Conservation (phyloP, 805 yeast species). For the Saturnispora halmiae region DNA sequence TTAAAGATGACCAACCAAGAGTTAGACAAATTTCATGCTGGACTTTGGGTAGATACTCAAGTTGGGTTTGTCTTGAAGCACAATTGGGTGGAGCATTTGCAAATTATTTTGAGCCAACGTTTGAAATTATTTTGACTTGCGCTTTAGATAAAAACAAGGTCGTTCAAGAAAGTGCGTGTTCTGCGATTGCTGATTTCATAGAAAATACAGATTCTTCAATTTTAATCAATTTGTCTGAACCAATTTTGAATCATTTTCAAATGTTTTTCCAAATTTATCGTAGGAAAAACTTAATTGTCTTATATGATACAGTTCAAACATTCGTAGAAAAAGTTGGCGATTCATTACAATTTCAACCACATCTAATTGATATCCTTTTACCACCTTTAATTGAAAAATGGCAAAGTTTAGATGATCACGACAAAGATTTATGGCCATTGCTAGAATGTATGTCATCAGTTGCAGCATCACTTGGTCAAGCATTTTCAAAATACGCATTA, state of each 20-base stretch:
- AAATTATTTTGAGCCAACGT: conserved; percentile 63
- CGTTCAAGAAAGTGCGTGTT: conserved; percentile 93
- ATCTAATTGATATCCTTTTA: conserved; percentile 51
- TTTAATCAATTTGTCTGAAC: conserved; percentile 54
- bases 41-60: conserved; percentile 80
- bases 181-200: conserved; percentile 74
- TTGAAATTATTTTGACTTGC: conserved; percentile 66
- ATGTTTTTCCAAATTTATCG: conserved; percentile 71
- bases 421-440: conserved; percentile 82
- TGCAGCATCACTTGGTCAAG: conserved; percentile 77
- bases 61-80: conserved; percentile 73
- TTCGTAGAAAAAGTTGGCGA: conserved; percentile 70
- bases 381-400: conserved; percentile 82
- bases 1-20: conserved; percentile 67
- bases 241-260: conserved; percentile 60
- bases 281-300: conserved; percentile 66
- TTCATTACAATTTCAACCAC: conserved; percentile 42
- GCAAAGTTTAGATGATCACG: conserved; percentile 67
- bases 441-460: conserved; percentile 88
- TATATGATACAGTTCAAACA: conserved; percentile 88
- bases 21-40: conserved; percentile 93
- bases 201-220: conserved; percentile 62
- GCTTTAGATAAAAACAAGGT: conserved; percentile 77
- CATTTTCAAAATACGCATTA: conserved; percentile 81
- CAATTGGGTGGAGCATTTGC: conserved; percentile 52